A percentile compares a stretch with the other conserved stretches of the same genome.
Evolutionary conservation across 805 yeast genomes (phyloP).

Genomic region (Metschnikowia bowlesiae): DNA sequence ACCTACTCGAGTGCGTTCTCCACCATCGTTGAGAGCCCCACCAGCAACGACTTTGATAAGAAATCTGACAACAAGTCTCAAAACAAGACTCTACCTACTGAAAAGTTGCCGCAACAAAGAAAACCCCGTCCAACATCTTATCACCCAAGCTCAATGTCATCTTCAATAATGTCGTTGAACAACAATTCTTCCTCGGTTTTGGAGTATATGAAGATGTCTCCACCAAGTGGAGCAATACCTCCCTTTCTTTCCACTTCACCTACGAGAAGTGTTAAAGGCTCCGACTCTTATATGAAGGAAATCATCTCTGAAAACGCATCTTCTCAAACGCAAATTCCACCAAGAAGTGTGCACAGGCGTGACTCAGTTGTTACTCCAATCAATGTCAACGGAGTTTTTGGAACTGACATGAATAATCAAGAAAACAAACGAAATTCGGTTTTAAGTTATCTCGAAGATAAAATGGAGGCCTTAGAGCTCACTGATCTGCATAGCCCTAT

Average conservation of each 20-base stretch:
- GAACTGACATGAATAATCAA: conserved; percentile 21
- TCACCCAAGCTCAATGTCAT: conserved; percentile 58
- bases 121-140: conserved; percentile 82
- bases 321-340: conserved; percentile 11
- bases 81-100: conserved; percentile 13
- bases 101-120: conserved; percentile 43
- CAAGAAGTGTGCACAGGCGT: conserved; percentile 11
- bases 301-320: conserved; percentile 15
- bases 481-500: conserved; percentile 27
- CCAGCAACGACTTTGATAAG: conserved; percentile 11
- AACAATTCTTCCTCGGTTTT: conserved; percentile 18
- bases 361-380: conserved; percentile 41
- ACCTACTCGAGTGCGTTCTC: conserved; percentile 37
- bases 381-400: conserved; percentile 41
- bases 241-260: conserved; percentile 40
- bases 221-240: conserved; percentile 27
- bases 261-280: conserved; percentile 27
- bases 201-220: conserved; percentile 34
- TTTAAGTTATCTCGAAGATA: conserved; percentile 41
- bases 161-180: conserved; percentile 18
- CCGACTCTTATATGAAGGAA: conserved; percentile 22
- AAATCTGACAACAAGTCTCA: conserved; percentile 4
- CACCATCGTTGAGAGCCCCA: conserved; percentile 46
- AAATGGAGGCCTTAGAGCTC: conserved; percentile 39
- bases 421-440: conserved; percentile 37